Evolutionary conservation across 2,329 filamentous ascomycete genomes (phyloP), one percentile per base, ranked within the genome.

Genomic region (Cladorrhinum sp.): DNA sequence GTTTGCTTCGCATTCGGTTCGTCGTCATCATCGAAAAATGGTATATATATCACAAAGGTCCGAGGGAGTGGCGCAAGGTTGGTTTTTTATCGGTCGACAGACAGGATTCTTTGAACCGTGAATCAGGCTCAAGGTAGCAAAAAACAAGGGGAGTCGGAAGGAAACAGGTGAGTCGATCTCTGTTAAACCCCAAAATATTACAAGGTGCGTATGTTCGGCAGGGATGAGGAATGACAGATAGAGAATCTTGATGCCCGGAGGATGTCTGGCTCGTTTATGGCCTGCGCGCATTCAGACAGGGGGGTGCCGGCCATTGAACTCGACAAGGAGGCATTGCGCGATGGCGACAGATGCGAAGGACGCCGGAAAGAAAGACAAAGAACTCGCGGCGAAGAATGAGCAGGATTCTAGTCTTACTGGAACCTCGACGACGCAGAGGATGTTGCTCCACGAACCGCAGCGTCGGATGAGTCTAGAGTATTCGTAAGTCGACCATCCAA

Each of bases 381-480:
- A 13, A 4, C 36, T 16, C 16, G 36, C 16, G 36, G 36, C 25
- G 25, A 29, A 36, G 10, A 2, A 45, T 18, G 20, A 7, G n/a
- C 41, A n/a, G 16, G 22, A 41, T 52, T 49, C 24, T 48, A 38
- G 22, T 45, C 51, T 56, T 64, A 67, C 60, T 69, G 63, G 58
- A 68, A 69, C 29, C 67, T 65, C 18, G 67, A 52, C 20, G 63
- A 52, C n/a, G 63, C 55, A 6, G 67, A 62, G 9, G 65, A 51
- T 16, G 61, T 62, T 13, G 67, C 63, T 23, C 57, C 59, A 9
- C 67, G 65, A n/a, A 62, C 63, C 16, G 62, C 68, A 18, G 62
- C 67, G 38, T 69, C 68, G 13, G 68, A 69, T 10, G 68, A 69
- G 57, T 69, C 68, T 69, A 48, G 10, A 22, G n/a, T 16, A 6